phyloP scores from a whole-genome alignment of 129 eudicot species.

The Tanacetum coccineum region DNA sequence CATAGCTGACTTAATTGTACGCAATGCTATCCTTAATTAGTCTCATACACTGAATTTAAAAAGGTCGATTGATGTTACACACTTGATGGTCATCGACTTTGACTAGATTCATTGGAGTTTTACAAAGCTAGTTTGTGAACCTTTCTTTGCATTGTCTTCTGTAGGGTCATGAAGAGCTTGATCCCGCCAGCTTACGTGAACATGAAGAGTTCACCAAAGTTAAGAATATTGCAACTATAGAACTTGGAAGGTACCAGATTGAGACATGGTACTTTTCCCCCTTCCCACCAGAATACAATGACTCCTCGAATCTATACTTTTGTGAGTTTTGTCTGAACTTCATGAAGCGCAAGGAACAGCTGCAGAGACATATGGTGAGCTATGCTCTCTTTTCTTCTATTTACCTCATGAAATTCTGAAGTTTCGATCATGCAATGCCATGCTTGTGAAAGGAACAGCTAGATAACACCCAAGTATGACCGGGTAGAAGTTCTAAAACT shows the following conservation, averaged over 20 bases:
- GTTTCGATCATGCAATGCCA: slow-evolving; percentile 3
- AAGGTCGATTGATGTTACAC: too few species aligned
- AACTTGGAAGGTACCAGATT: slow-evolving; percentile 92
- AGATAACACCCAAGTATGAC: background rate
- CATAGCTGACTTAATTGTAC: background rate
- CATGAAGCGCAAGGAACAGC: slow-evolving; percentile 96
- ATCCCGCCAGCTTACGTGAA: slow-evolving; percentile 98
- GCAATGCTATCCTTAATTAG: background rate
- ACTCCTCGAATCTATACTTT: slow-evolving; percentile 79
- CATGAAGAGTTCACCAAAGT: slow-evolving; percentile 99
- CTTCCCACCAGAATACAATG: slow-evolving; percentile 96
- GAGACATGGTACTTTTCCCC: slow-evolving; percentile 99
- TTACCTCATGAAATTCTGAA: background rate
- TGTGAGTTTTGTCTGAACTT: slow-evolving; percentile 98
- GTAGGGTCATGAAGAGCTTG: slow-evolving; percentile 98
- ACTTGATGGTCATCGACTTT: background rate
- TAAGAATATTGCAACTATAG: slow-evolving; percentile 89
- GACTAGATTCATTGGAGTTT: background rate
- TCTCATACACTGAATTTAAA: too few species aligned
- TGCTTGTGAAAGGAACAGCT: slow-evolving; percentile 9
- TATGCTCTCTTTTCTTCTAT: slow-evolving; percentile 6
- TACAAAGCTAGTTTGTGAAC: background rate
- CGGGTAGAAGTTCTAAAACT: background rate
- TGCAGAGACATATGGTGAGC: slow-evolving; percentile 94
- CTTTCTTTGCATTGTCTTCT: background rate